These are phyloP conservation scores for Posidonia oceanica DNA, from an alignment of 116 monocot species.

Conservation along the genomic window DNA sequence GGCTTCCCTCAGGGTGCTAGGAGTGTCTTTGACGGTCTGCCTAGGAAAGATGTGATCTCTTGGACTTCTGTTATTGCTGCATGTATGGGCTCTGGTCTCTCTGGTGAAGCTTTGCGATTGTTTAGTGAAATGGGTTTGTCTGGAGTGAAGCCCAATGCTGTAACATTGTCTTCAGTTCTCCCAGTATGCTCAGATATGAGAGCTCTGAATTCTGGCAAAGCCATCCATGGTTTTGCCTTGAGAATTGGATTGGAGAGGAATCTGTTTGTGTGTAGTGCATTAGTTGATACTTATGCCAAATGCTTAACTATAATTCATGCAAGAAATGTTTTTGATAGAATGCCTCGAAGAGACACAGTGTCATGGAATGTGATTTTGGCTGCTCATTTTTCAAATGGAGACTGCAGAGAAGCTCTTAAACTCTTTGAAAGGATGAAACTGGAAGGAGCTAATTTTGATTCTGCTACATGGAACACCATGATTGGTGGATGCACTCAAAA, in stretches of 20 bases:
- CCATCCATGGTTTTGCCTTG: conserved; percentile 37
- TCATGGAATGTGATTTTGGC: conserved; percentile 57
- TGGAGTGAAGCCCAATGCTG: conserved; percentile 29
- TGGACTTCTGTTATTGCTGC: conserved; percentile 51
- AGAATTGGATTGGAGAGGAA: conserved; percentile 32
- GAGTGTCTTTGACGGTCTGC: conserved; percentile 32
- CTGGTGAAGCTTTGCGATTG: conserved; percentile 17
- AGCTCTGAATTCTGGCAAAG: conserved; percentile 25
- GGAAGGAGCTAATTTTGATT: conserved; percentile 10
- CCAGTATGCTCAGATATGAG: conserved; percentile 29
- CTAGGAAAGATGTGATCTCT: conserved; percentile 43
- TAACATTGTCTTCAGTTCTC: conserved; percentile 41
- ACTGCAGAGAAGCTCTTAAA: conserved; percentile 31
- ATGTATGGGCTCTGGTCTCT: conserved; percentile 17
- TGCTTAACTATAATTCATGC: conserved; percentile 24
- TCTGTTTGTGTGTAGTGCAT: conserved; percentile 34
- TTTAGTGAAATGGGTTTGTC: conserved; percentile 34
- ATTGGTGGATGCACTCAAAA: conserved; percentile 47
- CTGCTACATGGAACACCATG: conserved; percentile 61
- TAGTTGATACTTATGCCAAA: conserved; percentile 48
- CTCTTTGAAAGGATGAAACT: conserved; percentile 37
- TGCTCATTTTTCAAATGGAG: conserved; percentile 36
- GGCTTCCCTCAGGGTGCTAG: conserved; percentile 26
- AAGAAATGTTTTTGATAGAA: conserved; percentile 34
- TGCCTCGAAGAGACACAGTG: conserved; percentile 31